A percentile compares a stretch with the other conserved stretches of the same genome.
Evolutionary conservation across 2,329 filamentous ascomycete genomes (phyloP).

Genomic region (Cryphonectria radicalis): DNA sequence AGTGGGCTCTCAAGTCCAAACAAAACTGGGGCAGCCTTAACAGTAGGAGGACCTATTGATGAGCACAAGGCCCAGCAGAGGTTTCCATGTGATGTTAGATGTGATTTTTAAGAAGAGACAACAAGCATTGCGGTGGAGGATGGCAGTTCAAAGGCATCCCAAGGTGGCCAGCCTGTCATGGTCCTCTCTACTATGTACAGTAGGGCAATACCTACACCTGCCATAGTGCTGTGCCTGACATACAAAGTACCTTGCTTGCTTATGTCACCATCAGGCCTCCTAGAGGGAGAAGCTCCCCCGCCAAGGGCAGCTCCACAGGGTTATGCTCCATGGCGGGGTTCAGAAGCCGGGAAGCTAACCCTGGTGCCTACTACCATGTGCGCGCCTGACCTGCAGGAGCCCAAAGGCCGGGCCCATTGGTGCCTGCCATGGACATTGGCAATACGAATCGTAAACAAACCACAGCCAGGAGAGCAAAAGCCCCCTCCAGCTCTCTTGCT

Average conservation of each 20-base stretch:
- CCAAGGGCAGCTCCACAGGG: not conserved
- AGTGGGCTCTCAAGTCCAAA: too few species aligned
- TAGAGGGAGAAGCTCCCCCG: not conserved
- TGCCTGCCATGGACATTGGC: not conserved
- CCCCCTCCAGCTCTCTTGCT: not conserved
- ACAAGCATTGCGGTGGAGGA: too few species aligned
- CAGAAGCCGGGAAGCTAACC: not conserved
- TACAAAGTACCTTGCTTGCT: not conserved
- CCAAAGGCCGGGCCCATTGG: not conserved
- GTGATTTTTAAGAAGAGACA: too few species aligned
- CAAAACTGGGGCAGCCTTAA: too few species aligned
- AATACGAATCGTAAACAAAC: not conserved
- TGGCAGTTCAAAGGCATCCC: too few species aligned
- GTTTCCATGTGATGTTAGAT: too few species aligned
- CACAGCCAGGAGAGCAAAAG: not conserved
- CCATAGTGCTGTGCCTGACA: not conserved
- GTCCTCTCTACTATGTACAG: not conserved
- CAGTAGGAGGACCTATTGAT: too few species aligned
- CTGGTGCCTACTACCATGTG: not conserved
- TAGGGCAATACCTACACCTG: not conserved
- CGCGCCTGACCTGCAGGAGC: not conserved
- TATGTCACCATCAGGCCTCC: not conserved
- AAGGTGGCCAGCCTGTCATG: too few species aligned
- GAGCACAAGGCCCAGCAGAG: not conserved
- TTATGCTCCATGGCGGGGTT: slow-evolving; percentile 2